Evolutionary conservation across 2,329 filamentous ascomycete species (phyloP).

Genomic region (Botrytis elliptica): DNA sequence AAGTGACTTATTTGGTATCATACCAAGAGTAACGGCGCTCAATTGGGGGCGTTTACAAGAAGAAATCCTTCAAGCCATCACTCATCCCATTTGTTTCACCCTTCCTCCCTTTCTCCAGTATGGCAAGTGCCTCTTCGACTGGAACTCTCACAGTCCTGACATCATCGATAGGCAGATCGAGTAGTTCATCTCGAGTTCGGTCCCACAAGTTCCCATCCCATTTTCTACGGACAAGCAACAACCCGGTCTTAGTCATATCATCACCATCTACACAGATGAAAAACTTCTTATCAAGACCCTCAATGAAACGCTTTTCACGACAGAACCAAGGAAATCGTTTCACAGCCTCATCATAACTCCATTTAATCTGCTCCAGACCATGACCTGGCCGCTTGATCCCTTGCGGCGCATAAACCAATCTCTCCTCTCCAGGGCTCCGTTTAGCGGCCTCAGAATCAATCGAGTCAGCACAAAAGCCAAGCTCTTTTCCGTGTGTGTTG

Average conservation of each 20-base stretch:
- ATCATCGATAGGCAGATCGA: neutral
- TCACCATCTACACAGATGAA: neutral
- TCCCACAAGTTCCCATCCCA: neutral
- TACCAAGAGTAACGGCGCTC: neutral
- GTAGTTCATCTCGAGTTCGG: neutral
- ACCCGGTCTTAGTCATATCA: neutral
- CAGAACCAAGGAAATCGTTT: neutral
- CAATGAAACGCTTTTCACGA: neutral
- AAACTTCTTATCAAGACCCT: neutral
- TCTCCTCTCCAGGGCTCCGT: neutral
- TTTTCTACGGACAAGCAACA: neutral
- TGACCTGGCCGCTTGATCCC: neutral
- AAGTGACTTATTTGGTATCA: neutral
- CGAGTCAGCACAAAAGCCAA: neutral
- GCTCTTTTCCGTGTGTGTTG: neutral
- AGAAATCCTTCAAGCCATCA: neutral
- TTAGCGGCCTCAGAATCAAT: neutral
- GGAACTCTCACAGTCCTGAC: neutral
- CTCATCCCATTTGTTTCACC: neutral
- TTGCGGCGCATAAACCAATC: neutral
- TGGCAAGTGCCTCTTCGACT: neutral
- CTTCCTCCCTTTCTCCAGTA: neutral
- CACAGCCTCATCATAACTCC: neutral
- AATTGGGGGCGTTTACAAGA: neutral
- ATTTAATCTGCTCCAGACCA: neutral